These are phyloP conservation scores for Pseudopyrenochaeta lycopersici DNA, from an alignment of 2,329 filamentous ascomycete species.

Conservation along the genomic window DNA sequence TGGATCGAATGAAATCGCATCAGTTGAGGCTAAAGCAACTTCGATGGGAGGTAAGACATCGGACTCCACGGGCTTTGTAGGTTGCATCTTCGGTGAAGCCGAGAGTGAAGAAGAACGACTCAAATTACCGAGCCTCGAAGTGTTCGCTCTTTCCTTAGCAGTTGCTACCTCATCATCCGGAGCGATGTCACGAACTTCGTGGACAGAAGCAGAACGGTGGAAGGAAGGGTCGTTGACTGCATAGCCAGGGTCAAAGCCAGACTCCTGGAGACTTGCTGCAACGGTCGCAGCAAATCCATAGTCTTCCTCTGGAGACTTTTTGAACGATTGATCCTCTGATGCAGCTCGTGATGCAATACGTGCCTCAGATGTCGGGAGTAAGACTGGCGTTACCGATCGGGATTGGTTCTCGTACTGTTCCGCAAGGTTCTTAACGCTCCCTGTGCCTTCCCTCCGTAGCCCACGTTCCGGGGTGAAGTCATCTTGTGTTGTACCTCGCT, in stretches of 20 bases:
- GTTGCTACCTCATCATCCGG: constrained; percentile 45
- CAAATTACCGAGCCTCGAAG: constrained; percentile 40
- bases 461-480: constrained; percentile 9
- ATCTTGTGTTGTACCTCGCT: constrained; percentile 30
- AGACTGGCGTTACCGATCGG: constrained; percentile 26
- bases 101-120: constrained; percentile 42
- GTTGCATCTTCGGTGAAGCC: constrained; percentile 33
- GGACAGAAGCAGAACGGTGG: constrained; percentile 40
- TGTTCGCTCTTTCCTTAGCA: constrained; percentile 38
- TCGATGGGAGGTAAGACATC: constrained; percentile 45
- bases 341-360: constrained; percentile 22
- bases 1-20: constrained; percentile 48
- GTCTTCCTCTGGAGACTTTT: constrained; percentile 43
- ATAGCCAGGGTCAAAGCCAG: constrained; percentile 56
- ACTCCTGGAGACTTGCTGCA: constrained; percentile 56
- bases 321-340: constrained; percentile 22
- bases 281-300: constrained; percentile 59
- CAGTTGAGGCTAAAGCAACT: constrained; percentile 42
- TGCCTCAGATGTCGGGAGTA: constrained; percentile 19
- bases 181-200: constrained; percentile 34
- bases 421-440: constrained; percentile 33
- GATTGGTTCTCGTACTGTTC: constrained; percentile 34
- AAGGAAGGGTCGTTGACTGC: constrained; percentile 54
- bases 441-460: constrained; percentile 21
- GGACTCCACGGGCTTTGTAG: constrained; percentile 19